Percentiles rank a stretch among this genome's conserved stretches.
These are phyloP conservation scores for Emmonsia crescens DNA, from an alignment of 2,329 filamentous ascomycete genomes.

Conservation along the genomic window DNA sequence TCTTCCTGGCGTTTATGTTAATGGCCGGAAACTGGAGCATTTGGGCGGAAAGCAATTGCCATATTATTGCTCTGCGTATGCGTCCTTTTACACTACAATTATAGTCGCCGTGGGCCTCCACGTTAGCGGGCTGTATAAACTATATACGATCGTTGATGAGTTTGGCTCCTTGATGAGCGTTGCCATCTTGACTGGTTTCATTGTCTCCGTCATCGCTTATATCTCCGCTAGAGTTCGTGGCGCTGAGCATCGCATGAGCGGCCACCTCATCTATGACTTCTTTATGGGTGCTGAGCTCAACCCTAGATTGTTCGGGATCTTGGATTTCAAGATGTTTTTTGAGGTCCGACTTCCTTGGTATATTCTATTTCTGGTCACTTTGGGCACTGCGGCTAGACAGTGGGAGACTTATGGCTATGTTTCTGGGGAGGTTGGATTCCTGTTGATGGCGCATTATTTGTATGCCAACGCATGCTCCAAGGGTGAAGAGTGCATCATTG, in stretches of 20 bases:
- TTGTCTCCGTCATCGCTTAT: slow-evolving; percentile 76
- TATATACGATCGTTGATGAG: slow-evolving; percentile 89
- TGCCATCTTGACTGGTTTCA: slow-evolving; percentile 79
- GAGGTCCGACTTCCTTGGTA: slow-evolving; percentile 90
- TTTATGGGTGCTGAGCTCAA: slow-evolving; percentile 87
- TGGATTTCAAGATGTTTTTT: slow-evolving; percentile 94
- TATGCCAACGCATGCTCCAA: slow-evolving; percentile 90
- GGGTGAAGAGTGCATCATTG: slow-evolving; percentile 81
- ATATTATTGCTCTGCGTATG: slow-evolving; percentile 90
- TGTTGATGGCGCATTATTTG: slow-evolving; percentile 81
- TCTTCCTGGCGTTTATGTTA: slow-evolving; percentile 76
- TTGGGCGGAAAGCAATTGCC: slow-evolving; percentile 72
- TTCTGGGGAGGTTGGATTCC: slow-evolving; percentile 70
- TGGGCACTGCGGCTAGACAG: slow-evolving; percentile 68
- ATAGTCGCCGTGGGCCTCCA: slow-evolving; percentile 61
- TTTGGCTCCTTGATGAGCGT: slow-evolving; percentile 90
- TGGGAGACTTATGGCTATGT: slow-evolving; percentile 79
- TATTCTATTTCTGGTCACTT: slow-evolving; percentile 68
- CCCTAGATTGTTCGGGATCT: slow-evolving; percentile 69
- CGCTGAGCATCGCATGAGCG: slow-evolving; percentile 84
- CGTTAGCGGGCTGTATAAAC: slow-evolving; percentile 69
- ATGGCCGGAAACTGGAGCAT: slow-evolving; percentile 79
- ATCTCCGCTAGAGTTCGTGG: slow-evolving; percentile 71
- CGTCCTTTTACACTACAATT: slow-evolving; percentile 80
- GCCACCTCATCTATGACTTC: slow-evolving; percentile 70